Evolutionary conservation across 1,284 basidiomycete genomes (phyloP).

Genomic region (Agroathelia rolfsii): DNA sequence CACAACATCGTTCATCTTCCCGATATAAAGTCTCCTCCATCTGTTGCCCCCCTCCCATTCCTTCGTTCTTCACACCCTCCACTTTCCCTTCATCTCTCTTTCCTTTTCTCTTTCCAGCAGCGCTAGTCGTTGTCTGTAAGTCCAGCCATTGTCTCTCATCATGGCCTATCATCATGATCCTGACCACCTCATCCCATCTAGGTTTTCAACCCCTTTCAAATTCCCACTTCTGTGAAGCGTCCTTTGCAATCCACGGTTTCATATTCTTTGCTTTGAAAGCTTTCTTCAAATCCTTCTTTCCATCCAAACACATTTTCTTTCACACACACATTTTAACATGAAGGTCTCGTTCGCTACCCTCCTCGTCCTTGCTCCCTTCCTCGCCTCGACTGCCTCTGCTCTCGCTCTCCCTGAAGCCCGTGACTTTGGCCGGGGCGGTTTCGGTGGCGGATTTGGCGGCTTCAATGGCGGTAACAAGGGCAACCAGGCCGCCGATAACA

Average conservation of each 20-base stretch:
- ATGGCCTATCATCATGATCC: constrained; percentile 8
- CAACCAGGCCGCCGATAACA: constrained; percentile 11
- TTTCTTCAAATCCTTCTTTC: constrained; percentile 20
- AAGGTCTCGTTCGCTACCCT: constrained; percentile 33
- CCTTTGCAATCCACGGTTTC: constrained; percentile 21
- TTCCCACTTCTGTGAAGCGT: constrained; percentile 24
- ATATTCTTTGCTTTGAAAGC: constrained; percentile 14
- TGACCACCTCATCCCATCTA: constrained; percentile 11
- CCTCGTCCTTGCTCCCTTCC: constrained; percentile 31
- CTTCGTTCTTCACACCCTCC: not conserved
- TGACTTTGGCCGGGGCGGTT: constrained; percentile 18
- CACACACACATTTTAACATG: constrained; percentile 34
- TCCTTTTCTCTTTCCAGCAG: constrained; percentile 23
- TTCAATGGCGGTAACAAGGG: too few species aligned
- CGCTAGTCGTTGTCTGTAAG: constrained; percentile 25
- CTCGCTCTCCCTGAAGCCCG: constrained; percentile 11
- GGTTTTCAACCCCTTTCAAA: constrained; percentile 23
- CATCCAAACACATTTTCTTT: constrained; percentile 12
- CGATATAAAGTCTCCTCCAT: constrained; percentile 10
- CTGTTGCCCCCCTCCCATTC: constrained; percentile 13
- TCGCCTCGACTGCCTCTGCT: constrained; percentile 30
- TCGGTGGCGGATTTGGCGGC: not conserved
- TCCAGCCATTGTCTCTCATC: constrained; percentile 15
- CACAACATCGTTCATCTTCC: constrained; percentile 11
- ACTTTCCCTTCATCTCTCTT: too few species aligned